A percentile compares a stretch with the other conserved stretches of the same genome.
phyloP scores from a whole-genome alignment of 2,329 filamentous ascomycete species.

The Xylaria hypoxylon region DNA sequence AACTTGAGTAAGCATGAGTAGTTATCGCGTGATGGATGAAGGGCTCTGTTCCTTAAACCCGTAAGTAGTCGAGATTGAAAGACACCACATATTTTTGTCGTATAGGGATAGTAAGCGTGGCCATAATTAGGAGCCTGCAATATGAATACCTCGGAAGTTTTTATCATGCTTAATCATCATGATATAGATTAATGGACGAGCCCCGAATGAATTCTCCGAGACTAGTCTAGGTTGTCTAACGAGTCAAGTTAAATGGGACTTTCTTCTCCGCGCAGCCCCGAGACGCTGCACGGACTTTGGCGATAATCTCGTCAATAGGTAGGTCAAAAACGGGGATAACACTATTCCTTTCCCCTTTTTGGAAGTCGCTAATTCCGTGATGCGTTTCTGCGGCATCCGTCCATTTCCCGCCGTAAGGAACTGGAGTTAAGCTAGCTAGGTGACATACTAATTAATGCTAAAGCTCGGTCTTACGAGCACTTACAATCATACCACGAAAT shows the following conservation, averaged over 20 bases:
- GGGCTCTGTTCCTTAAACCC: not conserved
- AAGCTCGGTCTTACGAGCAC: too few relatives aligned
- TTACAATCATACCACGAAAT: not conserved
- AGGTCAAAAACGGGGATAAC: not conserved
- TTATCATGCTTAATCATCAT: not conserved
- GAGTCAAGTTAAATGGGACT: not conserved
- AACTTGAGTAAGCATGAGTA: constrained; percentile 34
- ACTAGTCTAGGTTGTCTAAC: not conserved
- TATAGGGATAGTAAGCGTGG: too few relatives aligned
- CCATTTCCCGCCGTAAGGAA: not conserved
- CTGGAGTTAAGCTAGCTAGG: not conserved
- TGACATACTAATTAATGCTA: too few relatives aligned
- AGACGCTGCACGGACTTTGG: not conserved
- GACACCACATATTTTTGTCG: too few relatives aligned
- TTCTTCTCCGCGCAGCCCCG: not conserved
- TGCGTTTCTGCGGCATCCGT: constrained; percentile 13
- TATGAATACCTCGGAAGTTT: not conserved
- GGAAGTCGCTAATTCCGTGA: constrained; percentile 14
- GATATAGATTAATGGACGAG: not conserved
- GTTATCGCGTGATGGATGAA: not conserved
- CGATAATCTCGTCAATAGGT: not conserved
- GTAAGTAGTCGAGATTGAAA: not conserved
- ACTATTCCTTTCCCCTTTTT: not conserved
- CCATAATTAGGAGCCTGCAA: too few relatives aligned
- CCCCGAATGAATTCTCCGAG: constrained; percentile 5